A percentile compares a stretch with the other conserved stretches of the same genome.
These are phyloP conservation scores for Isabelozyma heimii DNA, from an alignment of 805 yeast species.

Conservation along the genomic window DNA sequence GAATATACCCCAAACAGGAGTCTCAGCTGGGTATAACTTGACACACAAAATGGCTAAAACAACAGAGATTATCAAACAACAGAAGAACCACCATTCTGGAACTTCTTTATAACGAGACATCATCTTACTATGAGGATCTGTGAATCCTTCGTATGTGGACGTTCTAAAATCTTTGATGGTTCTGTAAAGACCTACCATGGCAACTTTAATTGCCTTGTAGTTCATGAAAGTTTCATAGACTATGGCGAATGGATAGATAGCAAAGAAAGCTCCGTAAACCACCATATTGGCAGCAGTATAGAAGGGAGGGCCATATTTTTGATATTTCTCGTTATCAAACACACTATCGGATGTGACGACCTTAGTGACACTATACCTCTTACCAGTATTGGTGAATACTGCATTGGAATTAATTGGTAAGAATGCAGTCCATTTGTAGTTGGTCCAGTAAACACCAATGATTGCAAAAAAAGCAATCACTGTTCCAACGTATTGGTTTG, in stretches of 20 bases:
- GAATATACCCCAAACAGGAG: conserved; percentile 39
- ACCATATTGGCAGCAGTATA: conserved; percentile 28
- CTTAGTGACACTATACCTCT: conserved; percentile 37
- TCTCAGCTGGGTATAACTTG: conserved; percentile 27
- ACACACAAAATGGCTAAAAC: conserved; percentile 31
- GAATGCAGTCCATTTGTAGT: conserved; percentile 21
- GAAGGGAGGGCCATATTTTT: conserved; percentile 28
- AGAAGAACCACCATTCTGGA: conserved; percentile 29
- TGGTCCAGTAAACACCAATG: conserved; percentile 17
- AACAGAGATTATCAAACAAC: conserved; percentile 22
- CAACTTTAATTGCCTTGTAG: neutral
- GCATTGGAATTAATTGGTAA: conserved; percentile 40
- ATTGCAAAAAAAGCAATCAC: conserved; percentile 14
- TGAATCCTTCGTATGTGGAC: conserved; percentile 28
- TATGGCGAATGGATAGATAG: conserved; percentile 21
- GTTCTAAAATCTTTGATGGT: conserved; percentile 6
- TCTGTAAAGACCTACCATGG: neutral
- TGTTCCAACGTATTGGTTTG: conserved; percentile 14
- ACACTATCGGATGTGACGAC: conserved; percentile 36
- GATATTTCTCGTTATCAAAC: conserved; percentile 18
- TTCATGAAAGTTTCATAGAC: conserved; percentile 11
- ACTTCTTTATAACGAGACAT: conserved; percentile 33
- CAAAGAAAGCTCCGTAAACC: conserved; percentile 23
- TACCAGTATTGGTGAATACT: conserved; percentile 49
- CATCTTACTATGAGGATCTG: conserved; percentile 31